phyloP scores from a whole-genome alignment of 2,329 filamentous ascomycete species.

The Pestalotiopsis sp. region DNA sequence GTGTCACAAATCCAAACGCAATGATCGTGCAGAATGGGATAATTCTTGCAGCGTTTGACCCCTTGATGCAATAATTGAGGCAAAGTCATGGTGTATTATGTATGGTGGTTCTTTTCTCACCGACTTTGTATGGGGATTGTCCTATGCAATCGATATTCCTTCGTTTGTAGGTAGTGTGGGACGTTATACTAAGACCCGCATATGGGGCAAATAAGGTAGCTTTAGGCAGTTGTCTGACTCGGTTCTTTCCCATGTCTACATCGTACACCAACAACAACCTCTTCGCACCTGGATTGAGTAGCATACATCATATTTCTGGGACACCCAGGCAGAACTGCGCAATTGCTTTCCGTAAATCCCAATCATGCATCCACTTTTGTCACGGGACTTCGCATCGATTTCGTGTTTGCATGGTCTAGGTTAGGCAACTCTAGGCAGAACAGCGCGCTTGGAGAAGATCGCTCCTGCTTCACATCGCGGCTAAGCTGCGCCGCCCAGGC shows the following conservation, averaged over 20 bases:
- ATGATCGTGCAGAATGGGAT: too few species aligned
- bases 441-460: neutral
- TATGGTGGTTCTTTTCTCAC: too few species aligned
- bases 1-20: too few species aligned
- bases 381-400: neutral
- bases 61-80: too few species aligned
- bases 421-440: slow-evolving; percentile 6
- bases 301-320: neutral
- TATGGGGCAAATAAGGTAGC: neutral
- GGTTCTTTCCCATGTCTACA: neutral
- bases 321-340: neutral
- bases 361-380: neutral
- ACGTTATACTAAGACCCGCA: too few species aligned
- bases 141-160: too few species aligned
- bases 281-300: neutral
- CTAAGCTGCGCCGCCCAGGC: neutral
- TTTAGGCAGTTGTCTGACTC: neutral
- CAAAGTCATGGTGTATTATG: too few species aligned
- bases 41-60: too few species aligned
- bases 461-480: neutral
- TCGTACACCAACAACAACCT: neutral
- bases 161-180: too few species aligned
- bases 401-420: neutral
- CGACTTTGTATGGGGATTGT: too few species aligned
- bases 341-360: neutral